Evolutionary conservation across 805 yeast genomes (phyloP), one percentile per base, ranked within the genome.

Genomic region (Kodamaea fukazawae): DNA sequence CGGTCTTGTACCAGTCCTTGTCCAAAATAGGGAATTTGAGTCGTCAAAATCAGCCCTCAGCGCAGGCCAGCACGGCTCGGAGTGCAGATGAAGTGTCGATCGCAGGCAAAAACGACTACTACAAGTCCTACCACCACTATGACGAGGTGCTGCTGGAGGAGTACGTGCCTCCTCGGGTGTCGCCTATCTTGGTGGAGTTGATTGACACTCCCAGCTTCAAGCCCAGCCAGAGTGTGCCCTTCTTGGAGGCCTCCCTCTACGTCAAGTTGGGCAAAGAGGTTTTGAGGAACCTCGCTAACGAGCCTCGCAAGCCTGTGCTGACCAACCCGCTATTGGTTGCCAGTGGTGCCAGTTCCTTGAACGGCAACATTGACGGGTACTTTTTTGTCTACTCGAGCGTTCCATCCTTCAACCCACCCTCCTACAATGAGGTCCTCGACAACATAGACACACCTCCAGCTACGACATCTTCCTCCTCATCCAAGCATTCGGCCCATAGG

Each of bases 281-380:
- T 10, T 59, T 85, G 20, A 70, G 71, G 34, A 83, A 83, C 36
- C 61, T 85, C 36, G 85, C 84, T 4, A 68, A 78, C 44, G 83
- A 76, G 46, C 85, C 85, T 7, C 54, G 84, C 35, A 64, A 67
- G 43, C 80, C 81, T 3, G 84, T 78, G 0, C 70, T 76, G 9
- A 81, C 87, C 4, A 79, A 78, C 38, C 85, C 90, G 2, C 57
- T 85, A 40, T 57, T 85, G 9, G 86, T 82, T 3, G 91, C 88
- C 4, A 79, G 87, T 28, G 93, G 93, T 1, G 86, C 89, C 4
- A 76, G 86, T 31, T 91, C 83, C 44, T 59, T 85, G 49, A 83
- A 85, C 54, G 90, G 89, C 4, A 70, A 77, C 23, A 73, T 85
- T n/a, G 83, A 83, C 54, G 91, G 90, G 0, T 85, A 85, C 55